Base-by-base conservation (phyloP, 176 grass and related monocot species). In the Otatea glauca region DNA sequence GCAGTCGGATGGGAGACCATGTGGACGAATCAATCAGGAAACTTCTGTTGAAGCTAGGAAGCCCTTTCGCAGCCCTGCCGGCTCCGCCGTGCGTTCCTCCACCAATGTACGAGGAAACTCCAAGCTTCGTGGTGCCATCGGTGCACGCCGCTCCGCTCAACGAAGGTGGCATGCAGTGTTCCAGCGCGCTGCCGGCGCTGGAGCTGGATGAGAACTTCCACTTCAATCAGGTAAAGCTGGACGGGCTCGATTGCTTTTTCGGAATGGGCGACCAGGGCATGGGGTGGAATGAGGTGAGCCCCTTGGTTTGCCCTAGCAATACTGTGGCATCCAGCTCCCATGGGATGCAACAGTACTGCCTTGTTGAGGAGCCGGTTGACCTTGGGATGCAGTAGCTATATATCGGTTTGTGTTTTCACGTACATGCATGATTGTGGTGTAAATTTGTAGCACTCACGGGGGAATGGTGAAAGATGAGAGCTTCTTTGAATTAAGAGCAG, bases 141-240 rank as follows among this genome's bases (percentile, higher is more conserved):
- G 68, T 78, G 34, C 76, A 86, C 3, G 42, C 18, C 9, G 17
- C 72, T 35, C 73, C 81, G 21, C 60, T 83, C 34, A 66, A 68
- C 53, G 70, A 85, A 59, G 83, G 84, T 12, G 53, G 58, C 10
- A 21, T 74, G 61, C 76, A 70, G 60, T 64, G 49, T 78, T 78
- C 83, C 64, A 15, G 70, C 37, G 14, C 63, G 34, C 85, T 81
- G 60, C 86, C 86, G 5, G 49, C 45, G 38, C 72, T 82, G 64
- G 91, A 97, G 68, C 70, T 94, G 61, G 94, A 97, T 13, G 92
- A 94, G 54, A 79, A 58, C 70, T 94, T 97, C 76, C 88, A 85
- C 23, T 94, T 97, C 88, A 91, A 87, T 25, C 88, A 92, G 60
- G 80, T 97, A 32, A 92, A 91, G 86, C 77, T 97, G 48, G 90